A percentile compares a stretch with the other conserved stretches of the same genome.
Evolutionary conservation across 192 early-diverging fungal genomes (phyloP).

Genomic region (Allomyces arbusculus): DNA sequence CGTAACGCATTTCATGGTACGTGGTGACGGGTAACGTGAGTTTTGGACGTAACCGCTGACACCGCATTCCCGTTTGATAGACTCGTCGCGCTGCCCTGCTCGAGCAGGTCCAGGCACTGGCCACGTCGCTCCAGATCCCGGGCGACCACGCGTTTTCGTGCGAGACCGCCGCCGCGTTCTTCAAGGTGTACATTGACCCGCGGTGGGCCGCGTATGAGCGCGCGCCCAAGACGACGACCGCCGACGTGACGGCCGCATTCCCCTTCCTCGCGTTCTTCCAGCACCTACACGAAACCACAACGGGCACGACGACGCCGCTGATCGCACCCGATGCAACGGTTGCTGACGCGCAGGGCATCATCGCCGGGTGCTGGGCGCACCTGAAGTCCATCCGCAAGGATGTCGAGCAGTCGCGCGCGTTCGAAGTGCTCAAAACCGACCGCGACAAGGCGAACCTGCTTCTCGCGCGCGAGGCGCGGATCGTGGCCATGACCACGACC

Average conservation of each 20-base stretch:
- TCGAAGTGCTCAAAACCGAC: constrained; percentile 67
- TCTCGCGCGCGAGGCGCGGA: constrained; percentile 83
- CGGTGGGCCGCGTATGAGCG: constrained; percentile 51
- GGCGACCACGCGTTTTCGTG: constrained; percentile 83
- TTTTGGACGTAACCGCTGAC: neutral
- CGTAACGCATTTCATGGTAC: constrained; percentile 63
- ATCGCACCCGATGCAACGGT: constrained; percentile 26
- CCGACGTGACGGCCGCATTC: constrained; percentile 22
- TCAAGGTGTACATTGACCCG: constrained; percentile 46
- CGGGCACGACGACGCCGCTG: constrained; percentile 19
- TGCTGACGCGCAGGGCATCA: constrained; percentile 36
- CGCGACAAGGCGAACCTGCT: constrained; percentile 75
- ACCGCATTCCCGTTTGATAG: constrained; percentile 3
- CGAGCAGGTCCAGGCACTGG: constrained; percentile 51
- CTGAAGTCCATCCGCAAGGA: constrained; percentile 64
- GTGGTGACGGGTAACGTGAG: too few species aligned
- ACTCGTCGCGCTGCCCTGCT: constrained; percentile 57
- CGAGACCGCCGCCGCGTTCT: constrained; percentile 84
- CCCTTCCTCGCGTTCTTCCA: constrained; percentile 68
- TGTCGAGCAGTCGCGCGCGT: constrained; percentile 75
- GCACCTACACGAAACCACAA: constrained; percentile 25
- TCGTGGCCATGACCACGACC: constrained; percentile 95
- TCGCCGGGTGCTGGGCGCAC: constrained; percentile 61
- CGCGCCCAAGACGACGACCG: constrained; percentile 7
- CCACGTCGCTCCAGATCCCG: constrained; percentile 46